phyloP scores from a whole-genome alignment of 108 stramenopile species.

The Nitzschia palea region DNA sequence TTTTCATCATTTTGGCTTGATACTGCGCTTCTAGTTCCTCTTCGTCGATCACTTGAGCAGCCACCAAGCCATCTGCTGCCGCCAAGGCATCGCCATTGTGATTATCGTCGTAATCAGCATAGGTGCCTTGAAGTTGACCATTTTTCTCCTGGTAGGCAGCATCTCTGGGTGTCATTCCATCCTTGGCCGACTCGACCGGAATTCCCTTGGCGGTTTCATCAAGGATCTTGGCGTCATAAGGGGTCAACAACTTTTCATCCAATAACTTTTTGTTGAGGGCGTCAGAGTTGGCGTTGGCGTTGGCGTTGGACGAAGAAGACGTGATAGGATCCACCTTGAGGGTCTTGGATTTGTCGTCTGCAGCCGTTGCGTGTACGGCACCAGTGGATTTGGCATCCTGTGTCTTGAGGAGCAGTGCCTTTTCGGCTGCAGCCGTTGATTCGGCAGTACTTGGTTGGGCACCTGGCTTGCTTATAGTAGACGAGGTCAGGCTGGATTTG shows the following conservation, averaged over 20 bases:
- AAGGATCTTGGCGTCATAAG: not conserved
- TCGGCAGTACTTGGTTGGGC: not conserved
- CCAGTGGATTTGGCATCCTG: not conserved
- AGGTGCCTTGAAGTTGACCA: not conserved
- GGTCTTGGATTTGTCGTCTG: not conserved
- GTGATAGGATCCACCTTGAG: too few relatives aligned
- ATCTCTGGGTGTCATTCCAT: not conserved
- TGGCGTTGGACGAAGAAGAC: too few relatives aligned
- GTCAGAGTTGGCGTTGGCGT: not conserved
- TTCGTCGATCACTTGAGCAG: slow-evolving; percentile 11
- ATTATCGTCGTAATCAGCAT: too few relatives aligned
- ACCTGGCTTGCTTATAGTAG: not conserved
- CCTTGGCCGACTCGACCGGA: not conserved
- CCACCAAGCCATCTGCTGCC: not conserved
- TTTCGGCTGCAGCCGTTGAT: not conserved
- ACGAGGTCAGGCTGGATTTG: not conserved
- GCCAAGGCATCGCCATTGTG: too few relatives aligned
- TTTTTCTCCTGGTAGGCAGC: not conserved
- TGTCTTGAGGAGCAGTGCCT: not conserved
- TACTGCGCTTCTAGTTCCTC: slow-evolving; percentile 10
- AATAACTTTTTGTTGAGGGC: not conserved
- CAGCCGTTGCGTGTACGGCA: not conserved
- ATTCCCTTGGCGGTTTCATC: not conserved
- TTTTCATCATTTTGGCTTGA: slow-evolving; percentile 9
- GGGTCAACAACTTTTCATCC: not conserved